Base-by-base conservation (phyloP, 108 stramenopile species). In the Discostella pseudostelligera region DNA sequence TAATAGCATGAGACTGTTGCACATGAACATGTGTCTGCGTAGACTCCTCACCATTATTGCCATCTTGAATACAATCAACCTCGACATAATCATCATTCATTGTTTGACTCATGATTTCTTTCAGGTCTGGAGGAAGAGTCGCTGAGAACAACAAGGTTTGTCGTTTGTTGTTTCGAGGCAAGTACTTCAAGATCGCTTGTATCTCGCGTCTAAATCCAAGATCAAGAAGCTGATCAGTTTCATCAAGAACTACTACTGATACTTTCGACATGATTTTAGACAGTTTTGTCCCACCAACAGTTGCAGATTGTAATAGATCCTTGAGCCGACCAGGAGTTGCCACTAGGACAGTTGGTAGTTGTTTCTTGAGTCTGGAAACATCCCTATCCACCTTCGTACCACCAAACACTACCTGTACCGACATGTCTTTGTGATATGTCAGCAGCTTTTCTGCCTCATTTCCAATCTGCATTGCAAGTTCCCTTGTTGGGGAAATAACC, bases 131-230 rank as follows among this genome's bases (percentile, higher is more conserved):
- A 20, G 96, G 90, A 13, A 97, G 56, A 13, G 97, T 98, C 12
- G 97, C 97, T 26, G 92, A 94, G 76, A 98, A 98, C 8, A 98
- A 69, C n/a, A 98, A 71, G 5, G 94, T 96, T 63, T 97, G 97
- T 25, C 96, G 84, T 16, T 80, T 82, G 13, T 80, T 72, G 32
- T 60, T 65, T 44, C 76, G 37, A 3, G 95, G 90, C 32, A 99
- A 21, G 67, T 55, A 78, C 22, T 73, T 49, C 39, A 95, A 64
- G 49, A 99, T 96, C 47, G 67, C 57, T 36, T 79, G 60, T 59
- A 93, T 96, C 25, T 95, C 96, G 7, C 82, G 76, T 32, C 79
- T 81, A 78, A 97, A 97, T 10, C 95, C 94, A 85, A 96, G 85
- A 44, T 96, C 96, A 28, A 97, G 73, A 8, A 99, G 78, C 44